Conservation (phyloP, 2,329 filamentous ascomycete genomes). For the Decorospora gaudefroyi region DNA sequence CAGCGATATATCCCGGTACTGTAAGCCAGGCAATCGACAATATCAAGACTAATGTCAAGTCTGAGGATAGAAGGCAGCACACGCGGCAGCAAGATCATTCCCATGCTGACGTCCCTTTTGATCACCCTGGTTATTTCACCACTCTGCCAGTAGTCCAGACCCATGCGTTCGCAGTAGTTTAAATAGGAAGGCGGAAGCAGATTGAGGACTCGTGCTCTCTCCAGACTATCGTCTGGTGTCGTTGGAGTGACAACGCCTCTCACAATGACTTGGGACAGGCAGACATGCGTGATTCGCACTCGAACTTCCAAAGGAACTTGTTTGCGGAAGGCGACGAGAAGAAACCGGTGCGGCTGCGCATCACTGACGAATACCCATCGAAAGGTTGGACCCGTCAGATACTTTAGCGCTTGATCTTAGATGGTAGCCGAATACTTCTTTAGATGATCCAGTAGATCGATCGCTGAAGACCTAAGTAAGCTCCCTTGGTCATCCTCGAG, state of each 20-base stretch:
- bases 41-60: background rate
- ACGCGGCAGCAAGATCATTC: background rate
- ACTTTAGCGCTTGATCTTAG: background rate
- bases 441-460: background rate
- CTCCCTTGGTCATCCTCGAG: background rate
- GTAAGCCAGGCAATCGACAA: background rate
- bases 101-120: background rate
- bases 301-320: background rate
- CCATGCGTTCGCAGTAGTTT: background rate
- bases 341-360: background rate
- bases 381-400: background rate
- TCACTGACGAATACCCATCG: constrained; percentile 1
- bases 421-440: background rate
- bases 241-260: background rate
- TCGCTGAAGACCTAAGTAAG: background rate
- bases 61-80: background rate
- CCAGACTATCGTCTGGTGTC: accelerated
- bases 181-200: background rate
- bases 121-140: accelerated
- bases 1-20: background rate
- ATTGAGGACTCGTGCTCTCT: accelerated
- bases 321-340: background rate
- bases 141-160: background rate
- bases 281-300: background rate
- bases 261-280: background rate